phyloP scores from a whole-genome alignment of 352 stramenopile species.

The Pythium sukuiense region DNA sequence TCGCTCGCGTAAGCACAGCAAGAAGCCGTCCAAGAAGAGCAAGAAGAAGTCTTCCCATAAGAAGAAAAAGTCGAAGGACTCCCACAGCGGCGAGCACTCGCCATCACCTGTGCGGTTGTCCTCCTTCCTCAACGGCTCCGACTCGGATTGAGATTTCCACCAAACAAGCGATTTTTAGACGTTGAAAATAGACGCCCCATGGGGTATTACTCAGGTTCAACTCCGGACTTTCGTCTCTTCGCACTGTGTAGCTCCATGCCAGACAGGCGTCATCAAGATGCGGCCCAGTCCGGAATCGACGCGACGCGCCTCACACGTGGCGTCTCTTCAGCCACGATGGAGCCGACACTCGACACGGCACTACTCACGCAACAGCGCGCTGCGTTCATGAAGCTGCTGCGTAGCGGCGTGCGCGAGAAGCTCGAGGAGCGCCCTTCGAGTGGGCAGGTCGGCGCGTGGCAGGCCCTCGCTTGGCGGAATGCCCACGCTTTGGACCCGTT shows the following conservation, averaged over 20 bases:
- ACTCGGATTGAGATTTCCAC: constrained; percentile 29
- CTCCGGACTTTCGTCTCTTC: neutral
- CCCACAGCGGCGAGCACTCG: constrained; percentile 45
- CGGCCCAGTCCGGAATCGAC: neutral
- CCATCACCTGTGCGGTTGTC: constrained; percentile 80
- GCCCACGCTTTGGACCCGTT: constrained; percentile 63
- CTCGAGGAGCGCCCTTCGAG: constrained; percentile 29
- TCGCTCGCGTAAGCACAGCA: constrained; percentile 35
- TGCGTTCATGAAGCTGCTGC: constrained; percentile 48
- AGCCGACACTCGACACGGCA: neutral
- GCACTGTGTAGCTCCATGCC: neutral
- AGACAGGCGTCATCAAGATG: constrained; percentile 1
- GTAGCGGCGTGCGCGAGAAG: constrained; percentile 60
- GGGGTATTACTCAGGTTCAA: constrained; percentile 9
- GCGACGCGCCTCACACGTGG: neutral
- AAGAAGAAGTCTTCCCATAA: constrained; percentile 43
- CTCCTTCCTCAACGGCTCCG: constrained; percentile 87
- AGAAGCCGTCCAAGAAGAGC: constrained; percentile 30
- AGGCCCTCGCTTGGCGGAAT: constrained; percentile 76
- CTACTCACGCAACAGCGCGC: constrained; percentile 10
- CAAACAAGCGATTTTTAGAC: neutral
- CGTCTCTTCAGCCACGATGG: neutral
- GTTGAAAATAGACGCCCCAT: neutral
- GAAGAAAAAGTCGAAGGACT: constrained; percentile 43
- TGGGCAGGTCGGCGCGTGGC: constrained; percentile 39